Conservation (phyloP, 352 stramenopile species). For the Plasmopara halstedii region DNA sequence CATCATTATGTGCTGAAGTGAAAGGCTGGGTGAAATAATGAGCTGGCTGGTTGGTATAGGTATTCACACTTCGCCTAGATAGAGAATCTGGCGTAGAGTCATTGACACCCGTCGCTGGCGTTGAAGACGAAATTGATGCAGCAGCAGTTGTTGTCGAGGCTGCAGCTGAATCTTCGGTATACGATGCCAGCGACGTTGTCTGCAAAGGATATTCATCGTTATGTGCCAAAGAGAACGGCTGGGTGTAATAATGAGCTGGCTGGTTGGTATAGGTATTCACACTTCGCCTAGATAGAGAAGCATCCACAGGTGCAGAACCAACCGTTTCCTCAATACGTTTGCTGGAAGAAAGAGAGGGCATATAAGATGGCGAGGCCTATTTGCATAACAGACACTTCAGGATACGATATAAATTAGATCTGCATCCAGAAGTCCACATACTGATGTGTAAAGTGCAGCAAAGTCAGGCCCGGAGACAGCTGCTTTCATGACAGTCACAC, state of each 20-base stretch:
- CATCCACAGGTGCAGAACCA: constrained; percentile 8
- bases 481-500: constrained; percentile 69
- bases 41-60: constrained; percentile 31
- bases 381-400: neutral
- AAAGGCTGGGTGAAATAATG: constrained; percentile 24
- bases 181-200: neutral
- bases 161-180: too few relatives aligned
- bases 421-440: constrained; percentile 13
- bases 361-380: constrained; percentile 39
- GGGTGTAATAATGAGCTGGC: constrained; percentile 28
- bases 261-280: constrained; percentile 35
- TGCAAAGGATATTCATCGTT: constrained; percentile 10
- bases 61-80: constrained; percentile 28
- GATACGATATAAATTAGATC: neutral
- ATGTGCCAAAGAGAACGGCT: constrained; percentile 4
- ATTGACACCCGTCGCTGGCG: too few relatives aligned
- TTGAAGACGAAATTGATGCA: constrained; percentile 4
- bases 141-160: too few relatives aligned
- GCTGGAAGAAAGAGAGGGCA: constrained; percentile 33
- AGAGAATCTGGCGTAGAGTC: too few relatives aligned
- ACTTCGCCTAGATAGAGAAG: constrained; percentile 26
- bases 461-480: constrained; percentile 81
- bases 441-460: constrained; percentile 59
- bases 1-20: constrained; percentile 9
- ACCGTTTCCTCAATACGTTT: constrained; percentile 13